These are phyloP conservation scores for Chenopodium album DNA, from an alignment of 148 eudicot genomes.

Conservation along the genomic window DNA sequence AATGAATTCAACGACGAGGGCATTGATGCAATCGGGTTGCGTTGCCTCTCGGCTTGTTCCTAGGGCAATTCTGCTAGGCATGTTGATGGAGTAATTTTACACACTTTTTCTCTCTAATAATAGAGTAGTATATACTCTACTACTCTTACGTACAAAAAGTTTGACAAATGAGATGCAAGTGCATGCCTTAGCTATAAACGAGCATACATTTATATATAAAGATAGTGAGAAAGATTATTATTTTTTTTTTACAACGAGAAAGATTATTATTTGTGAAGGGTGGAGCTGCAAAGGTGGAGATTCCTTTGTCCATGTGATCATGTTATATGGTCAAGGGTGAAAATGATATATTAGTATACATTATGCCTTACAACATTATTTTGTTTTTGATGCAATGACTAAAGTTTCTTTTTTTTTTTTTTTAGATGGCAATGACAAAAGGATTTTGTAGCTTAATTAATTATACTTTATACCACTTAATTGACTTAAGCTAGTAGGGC, in stretches of 20 bases:
- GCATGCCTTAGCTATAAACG: background rate
- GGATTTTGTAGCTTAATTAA: too few relatives aligned
- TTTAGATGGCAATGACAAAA: too few relatives aligned
- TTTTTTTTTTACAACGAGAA: too few relatives aligned
- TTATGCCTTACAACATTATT: background rate
- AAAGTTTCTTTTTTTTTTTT: too few relatives aligned
- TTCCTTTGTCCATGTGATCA: constrained; percentile 15
- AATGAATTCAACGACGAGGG: constrained; percentile 81
- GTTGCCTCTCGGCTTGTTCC: constrained; percentile 57
- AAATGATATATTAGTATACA: background rate
- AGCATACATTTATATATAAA: background rate
- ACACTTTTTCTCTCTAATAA: background rate
- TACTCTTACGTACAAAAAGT: background rate
- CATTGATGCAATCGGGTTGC: constrained; percentile 69
- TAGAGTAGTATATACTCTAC: background rate
- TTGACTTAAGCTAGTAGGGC: too few relatives aligned
- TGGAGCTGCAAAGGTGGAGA: constrained; percentile 6
- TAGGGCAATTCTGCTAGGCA: constrained; percentile 77
- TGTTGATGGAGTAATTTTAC: constrained; percentile 7
- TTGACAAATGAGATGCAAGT: background rate
- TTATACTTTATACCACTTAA: too few relatives aligned
- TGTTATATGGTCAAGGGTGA: background rate
- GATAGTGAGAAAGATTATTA: too few relatives aligned
- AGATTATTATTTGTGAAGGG: too few relatives aligned
- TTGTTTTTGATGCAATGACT: background rate